phyloP scores from a whole-genome alignment of 2,329 filamentous ascomycete species.

The Macrophomina phaseolina region DNA sequence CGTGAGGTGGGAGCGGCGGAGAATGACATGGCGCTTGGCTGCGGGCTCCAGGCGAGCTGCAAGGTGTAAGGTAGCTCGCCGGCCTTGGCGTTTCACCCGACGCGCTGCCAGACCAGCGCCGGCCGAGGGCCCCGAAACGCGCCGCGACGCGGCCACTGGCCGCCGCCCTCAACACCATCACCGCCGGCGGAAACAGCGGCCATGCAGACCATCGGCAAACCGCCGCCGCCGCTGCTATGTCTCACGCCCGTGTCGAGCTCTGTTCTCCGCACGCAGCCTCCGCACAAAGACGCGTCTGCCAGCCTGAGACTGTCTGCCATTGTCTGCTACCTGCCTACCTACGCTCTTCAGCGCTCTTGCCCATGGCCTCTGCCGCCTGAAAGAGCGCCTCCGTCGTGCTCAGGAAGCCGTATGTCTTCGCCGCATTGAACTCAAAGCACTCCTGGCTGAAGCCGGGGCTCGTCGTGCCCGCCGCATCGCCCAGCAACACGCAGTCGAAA shows the following conservation, averaged over 20 bases:
- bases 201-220: neutral
- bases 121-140: too few species aligned
- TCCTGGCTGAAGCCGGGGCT: constrained; percentile 47
- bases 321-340: neutral
- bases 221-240: neutral
- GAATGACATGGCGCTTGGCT: constrained; percentile 18
- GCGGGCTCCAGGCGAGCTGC: constrained; percentile 6
- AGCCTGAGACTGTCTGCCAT: neutral
- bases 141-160: neutral
- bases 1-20: constrained; percentile 10
- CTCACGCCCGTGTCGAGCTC: neutral
- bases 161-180: neutral
- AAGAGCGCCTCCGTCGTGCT: constrained; percentile 43
- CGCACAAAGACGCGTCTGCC: neutral
- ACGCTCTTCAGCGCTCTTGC: neutral
- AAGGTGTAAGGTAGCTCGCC: constrained; percentile 19
- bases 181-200: neutral
- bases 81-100: constrained; percentile 10
- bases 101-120: too few species aligned
- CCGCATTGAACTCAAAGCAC: constrained; percentile 49
- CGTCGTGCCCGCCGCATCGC: constrained; percentile 50
- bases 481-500: constrained; percentile 50
- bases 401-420: constrained; percentile 49
- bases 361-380: constrained; percentile 32
- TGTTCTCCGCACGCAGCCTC: neutral